These are phyloP conservation scores for Puccinia polysora DNA, from an alignment of 1,284 basidiomycete species.

Conservation along the genomic window DNA sequence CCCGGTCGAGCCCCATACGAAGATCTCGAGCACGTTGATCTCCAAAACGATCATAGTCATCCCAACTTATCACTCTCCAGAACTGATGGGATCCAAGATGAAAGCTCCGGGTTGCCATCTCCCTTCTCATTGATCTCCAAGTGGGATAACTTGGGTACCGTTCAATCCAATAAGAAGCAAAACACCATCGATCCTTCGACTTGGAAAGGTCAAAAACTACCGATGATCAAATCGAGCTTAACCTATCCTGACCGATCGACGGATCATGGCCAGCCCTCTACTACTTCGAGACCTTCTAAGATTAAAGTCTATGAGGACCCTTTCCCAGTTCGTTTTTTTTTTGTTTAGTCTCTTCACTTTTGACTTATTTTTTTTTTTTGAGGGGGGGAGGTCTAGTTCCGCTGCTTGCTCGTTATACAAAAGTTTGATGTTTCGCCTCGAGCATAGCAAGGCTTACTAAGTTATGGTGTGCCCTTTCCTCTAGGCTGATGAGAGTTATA, in stretches of 20 bases:
- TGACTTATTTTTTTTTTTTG: not conserved
- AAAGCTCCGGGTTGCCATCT: too few species aligned
- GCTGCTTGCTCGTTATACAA: not conserved
- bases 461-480: not conserved
- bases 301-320: slow-evolving; percentile 36
- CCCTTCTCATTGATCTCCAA: slow-evolving; percentile 20
- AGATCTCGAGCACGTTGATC: too few species aligned
- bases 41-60: too few species aligned
- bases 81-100: too few species aligned
- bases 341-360: not conserved
- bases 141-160: slow-evolving; percentile 36
- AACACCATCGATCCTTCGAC: slow-evolving; percentile 16
- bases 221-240: too few species aligned
- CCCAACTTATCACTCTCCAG: too few species aligned
- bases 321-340: not conserved
- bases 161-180: slow-evolving; percentile 14
- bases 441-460: too few species aligned
- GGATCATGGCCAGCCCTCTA: not conserved
- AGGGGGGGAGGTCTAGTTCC: too few species aligned
- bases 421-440: too few species aligned
- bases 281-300: slow-evolving; percentile 8
- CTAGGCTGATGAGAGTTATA: not conserved
- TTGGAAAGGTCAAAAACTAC: slow-evolving; percentile 41
- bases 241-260: too few species aligned
- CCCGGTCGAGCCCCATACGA: too few species aligned